Conservation (phyloP, 345 rosid species). For the Turnera subulata region DNA sequence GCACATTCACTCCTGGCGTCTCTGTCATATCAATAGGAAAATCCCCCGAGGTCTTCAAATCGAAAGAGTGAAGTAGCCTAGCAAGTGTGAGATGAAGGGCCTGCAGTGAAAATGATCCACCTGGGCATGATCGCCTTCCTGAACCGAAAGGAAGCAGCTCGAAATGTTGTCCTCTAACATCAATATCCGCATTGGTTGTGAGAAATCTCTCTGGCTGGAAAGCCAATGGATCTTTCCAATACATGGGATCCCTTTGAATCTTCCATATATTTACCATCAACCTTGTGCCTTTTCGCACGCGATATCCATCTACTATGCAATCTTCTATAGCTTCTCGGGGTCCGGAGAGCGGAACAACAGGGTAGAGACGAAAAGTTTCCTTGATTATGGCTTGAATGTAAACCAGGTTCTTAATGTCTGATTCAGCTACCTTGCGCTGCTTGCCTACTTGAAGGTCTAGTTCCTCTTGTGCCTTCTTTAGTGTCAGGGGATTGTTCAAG, state of each 20-base stretch:
- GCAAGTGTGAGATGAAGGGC: constrained; percentile 11
- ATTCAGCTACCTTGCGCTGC: constrained; percentile 41
- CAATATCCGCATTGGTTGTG: constrained; percentile 16
- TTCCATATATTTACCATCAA: constrained; percentile 49
- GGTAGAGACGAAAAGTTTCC: constrained; percentile 56
- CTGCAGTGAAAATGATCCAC: constrained; percentile 7
- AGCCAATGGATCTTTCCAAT: constrained; percentile 6
- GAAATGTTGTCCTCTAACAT: constrained; percentile 16
- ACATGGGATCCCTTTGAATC: constrained; percentile 29
- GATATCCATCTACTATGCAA: constrained; percentile 42
- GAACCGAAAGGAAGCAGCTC: constrained; percentile 22
- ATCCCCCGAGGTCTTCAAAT: not conserved
- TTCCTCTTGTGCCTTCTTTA: constrained; percentile 51
- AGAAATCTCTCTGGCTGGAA: constrained; percentile 22
- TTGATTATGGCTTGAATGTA: constrained; percentile 55
- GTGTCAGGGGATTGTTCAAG: constrained; percentile 33
- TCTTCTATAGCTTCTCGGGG: constrained; percentile 49
- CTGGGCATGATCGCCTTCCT: constrained; percentile 16
- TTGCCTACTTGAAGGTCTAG: constrained; percentile 44
- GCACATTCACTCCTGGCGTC: not conserved
- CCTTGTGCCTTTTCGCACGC: constrained; percentile 43
- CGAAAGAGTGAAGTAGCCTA: constrained; percentile 8
- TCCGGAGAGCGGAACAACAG: constrained; percentile 48
- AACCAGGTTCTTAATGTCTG: constrained; percentile 42
- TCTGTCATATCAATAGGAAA: constrained; percentile 13